Conservation (phyloP, 2,329 filamentous ascomycete genomes). For the Plenodomus lindquistii region DNA sequence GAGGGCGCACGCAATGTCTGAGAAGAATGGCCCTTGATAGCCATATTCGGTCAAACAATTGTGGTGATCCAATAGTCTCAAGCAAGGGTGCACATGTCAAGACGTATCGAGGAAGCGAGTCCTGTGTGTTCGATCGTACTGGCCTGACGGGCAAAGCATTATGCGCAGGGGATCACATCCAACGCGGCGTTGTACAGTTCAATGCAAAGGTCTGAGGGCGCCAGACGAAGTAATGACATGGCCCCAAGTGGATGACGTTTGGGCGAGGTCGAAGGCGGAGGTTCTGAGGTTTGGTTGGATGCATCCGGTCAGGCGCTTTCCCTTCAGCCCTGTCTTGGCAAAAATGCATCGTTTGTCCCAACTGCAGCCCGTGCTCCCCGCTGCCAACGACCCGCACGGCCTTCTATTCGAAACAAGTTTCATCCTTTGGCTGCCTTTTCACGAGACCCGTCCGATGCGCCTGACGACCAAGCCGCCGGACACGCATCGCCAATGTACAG, state of each 20-base stretch:
- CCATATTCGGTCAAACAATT: slow-evolving; percentile 22
- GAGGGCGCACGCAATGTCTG: slow-evolving; percentile 21
- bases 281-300: neutral
- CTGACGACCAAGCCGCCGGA: neutral
- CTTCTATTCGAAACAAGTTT: neutral
- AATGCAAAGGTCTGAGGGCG: neutral
- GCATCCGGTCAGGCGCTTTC: neutral
- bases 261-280: slow-evolving; percentile 6
- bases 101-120: slow-evolving; percentile 29
- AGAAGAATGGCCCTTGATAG: slow-evolving; percentile 23
- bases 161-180: slow-evolving; percentile 8
- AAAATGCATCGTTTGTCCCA: slow-evolving; percentile 1
- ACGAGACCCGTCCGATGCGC: neutral
- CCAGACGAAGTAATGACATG: neutral
- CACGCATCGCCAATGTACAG: neutral
- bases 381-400: too few relatives aligned
- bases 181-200: slow-evolving; percentile 6
- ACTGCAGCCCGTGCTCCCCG: too few relatives aligned
- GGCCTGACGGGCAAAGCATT: slow-evolving; percentile 21
- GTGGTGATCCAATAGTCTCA: slow-evolving; percentile 25
- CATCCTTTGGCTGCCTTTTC: neutral
- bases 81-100: slow-evolving; percentile 33
- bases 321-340: neutral
- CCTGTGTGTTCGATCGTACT: slow-evolving; percentile 17
- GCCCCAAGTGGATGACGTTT: slow-evolving; percentile 17